Conservation (phyloP, 2,329 filamentous ascomycete genomes). For the Penicillium sp. region DNA sequence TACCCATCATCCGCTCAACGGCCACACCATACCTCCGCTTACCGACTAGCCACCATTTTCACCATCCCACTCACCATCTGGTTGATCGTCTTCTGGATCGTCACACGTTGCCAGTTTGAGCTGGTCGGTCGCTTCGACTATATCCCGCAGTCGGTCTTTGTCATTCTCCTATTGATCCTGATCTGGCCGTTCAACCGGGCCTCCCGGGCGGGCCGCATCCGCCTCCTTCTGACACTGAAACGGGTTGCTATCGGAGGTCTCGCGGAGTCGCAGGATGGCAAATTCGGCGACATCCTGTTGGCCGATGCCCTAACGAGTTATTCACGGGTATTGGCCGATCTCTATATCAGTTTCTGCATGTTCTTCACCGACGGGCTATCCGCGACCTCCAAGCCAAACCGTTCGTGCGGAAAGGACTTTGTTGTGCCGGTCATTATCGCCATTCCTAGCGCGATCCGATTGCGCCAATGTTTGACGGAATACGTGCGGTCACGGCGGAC, state of each 20-base stretch:
- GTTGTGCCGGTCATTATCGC: constrained; percentile 83
- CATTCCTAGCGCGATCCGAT: constrained; percentile 78
- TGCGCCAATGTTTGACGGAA: constrained; percentile 91
- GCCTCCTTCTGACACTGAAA: constrained; percentile 73
- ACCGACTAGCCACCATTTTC: constrained; percentile 78
- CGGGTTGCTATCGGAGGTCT: constrained; percentile 83
- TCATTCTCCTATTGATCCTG: constrained; percentile 70
- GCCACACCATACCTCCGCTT: constrained; percentile 78
- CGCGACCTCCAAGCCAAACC: constrained; percentile 78
- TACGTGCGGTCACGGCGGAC: constrained; percentile 69
- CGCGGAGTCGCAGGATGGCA: constrained; percentile 82
- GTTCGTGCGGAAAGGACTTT: constrained; percentile 75
- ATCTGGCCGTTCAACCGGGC: constrained; percentile 69
- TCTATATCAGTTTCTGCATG: constrained; percentile 91
- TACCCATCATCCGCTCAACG: constrained; percentile 76
- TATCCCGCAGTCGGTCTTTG: constrained; percentile 81
- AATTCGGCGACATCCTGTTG: constrained; percentile 91
- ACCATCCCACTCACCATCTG: constrained; percentile 70
- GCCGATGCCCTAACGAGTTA: constrained; percentile 96
- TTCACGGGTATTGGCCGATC: constrained; percentile 84
- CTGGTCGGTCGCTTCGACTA: constrained; percentile 79
- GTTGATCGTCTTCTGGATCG: constrained; percentile 78
- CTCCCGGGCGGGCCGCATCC: constrained; percentile 69
- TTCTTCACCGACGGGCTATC: constrained; percentile 71
- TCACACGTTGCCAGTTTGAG: constrained; percentile 69